Evolutionary conservation across 2,329 filamentous ascomycete species (phyloP), one percentile per base, ranked within the genome.

Genomic region (Talaromyces marneffei): DNA sequence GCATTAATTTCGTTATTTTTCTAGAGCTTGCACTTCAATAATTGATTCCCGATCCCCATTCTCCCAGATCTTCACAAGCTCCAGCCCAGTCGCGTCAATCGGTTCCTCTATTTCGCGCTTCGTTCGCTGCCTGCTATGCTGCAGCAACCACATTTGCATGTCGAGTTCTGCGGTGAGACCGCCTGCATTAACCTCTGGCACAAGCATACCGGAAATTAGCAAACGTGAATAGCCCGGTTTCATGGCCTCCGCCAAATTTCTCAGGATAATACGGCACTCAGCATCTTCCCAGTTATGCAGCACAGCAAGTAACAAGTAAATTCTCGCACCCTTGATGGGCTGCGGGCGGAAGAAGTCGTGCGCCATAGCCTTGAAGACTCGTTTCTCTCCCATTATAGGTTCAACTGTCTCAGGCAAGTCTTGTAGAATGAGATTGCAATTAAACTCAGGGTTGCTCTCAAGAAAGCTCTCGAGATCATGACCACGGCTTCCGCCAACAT

Each of bases 61-160:
- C 23, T 48, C 44, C 25, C 25, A 48, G 5, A 48, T 29, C 23
- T 48, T 48, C 23, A 48, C 25, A 48, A 29, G 27, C 25, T 48
- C 44, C 7, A 48, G 16, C 23, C 44, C 44, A 27, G 7, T 14
- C 12, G 25, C 23, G 14, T 23, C 5, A 10, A 29, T 27, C 5
- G 29, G 7, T 20, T 48, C 44, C 23, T 29, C 23, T 46, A 46
- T 48, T 29, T 48, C 23, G 16, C 23, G 23, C 23, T 29, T 48
- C 16, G 23, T 29, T 48, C 44, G 25, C 25, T 48, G 44, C 23
- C 50, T 33, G 50, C 29, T 33, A 20, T 37, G 29, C 50, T 33
- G 29, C n/a, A 54, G 9, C 50, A 54, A 20, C 50, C 50, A 54
- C 50, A 54, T 54, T 54, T 54, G 50, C 18, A 54, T 54, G 50